Evolutionary conservation across 2,329 filamentous ascomycete genomes (phyloP), one percentile per base, ranked within the genome.

Genomic region (Aspergillus unguis): DNA sequence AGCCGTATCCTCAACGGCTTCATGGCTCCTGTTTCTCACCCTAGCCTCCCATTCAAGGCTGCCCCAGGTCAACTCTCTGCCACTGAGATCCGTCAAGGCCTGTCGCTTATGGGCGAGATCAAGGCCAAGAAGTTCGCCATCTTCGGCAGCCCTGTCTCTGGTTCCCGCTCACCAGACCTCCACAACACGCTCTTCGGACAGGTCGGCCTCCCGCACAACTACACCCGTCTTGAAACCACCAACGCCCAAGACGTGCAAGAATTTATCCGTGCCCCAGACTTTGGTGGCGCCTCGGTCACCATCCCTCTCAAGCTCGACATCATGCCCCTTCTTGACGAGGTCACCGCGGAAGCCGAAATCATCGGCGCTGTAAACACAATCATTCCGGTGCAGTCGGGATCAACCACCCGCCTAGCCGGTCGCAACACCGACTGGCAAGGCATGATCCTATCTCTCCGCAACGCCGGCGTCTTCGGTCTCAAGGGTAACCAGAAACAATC

Each of bases 321-420:
- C 53, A 90, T 95, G 75, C 79, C 82, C 0, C 73, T 92, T 4
- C 77, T 99, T 10, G 91, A 97, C 66, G 84, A 86, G 48, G 78
- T 96, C 53, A 86, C 90, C 0, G 82, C 86, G 29, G 86, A 94
- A 49, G 92, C 91, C 10, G 82, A 83, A 58, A 77, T 83, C 29
- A 96, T 99, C 56, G 94, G 94, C 25, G 94, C 94, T 3, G 87
- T 97, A 58, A 99, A 99, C 75, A 99, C 94, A 17, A 87, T 99
- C 64, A 83, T 96, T 28, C 85, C 88, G 0, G 66, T 82, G 3
- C 61, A 6, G 75, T 70, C 3, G 76, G 74, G 3, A 71, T 77
- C 50, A 72, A 72, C 44, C 58, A 40, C 62, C 8, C 80, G 77
- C 3, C 82, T 97, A 3, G 71, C 88, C 11, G 94, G 94, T 40